Base-by-base conservation (phyloP, 2,329 filamentous ascomycete species). In the Hypoxylon sp. region DNA sequence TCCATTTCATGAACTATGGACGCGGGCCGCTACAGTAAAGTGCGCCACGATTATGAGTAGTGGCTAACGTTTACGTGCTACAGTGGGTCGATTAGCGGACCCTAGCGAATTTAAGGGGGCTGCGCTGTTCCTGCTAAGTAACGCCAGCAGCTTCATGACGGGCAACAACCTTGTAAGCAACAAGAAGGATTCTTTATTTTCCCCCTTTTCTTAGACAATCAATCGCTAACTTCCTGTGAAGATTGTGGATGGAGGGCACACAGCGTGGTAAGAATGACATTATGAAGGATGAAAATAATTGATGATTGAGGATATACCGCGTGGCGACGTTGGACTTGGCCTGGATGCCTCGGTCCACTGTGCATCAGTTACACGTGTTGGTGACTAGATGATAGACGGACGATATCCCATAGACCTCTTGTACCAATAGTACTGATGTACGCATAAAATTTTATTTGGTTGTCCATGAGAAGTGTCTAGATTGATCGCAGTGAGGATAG, bases 71-170 rank as follows among this genome's bases (percentile, higher is more conserved):
- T 53, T 17, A n/a, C 11, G 4, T 31, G 13, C 11, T 33, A 37
- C 17, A 69, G 67, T 94, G 71, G 88, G 85, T 1, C 82, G 88
- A 26, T 79, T 90, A 47, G 88, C 87, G 42, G 79, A 80, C 26
- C 85, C 88, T 0, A 82, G 84, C 52, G 88, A 91, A 73, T 90
- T 90, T 75, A 84, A 87, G 72, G 88, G 88, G 0, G 86, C 87
- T 0, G 87, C 85, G 1, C 79, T 90, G 6, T 91, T 90, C 71
- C 80, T 91, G 67, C 78, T 91, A 19, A 88, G 87, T 68, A 85
- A 88, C 72, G 88, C 88, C 0, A 90, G 87, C 74, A 85, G 83
- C n/a, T 91, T 88, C 72, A 90, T 91, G 87, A 70, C 67, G 8
- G 67, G 67, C 0, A 62, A 48, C 48, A 70, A 70, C 22, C 46